Evolutionary conservation across 805 yeast genomes (phyloP), one percentile per base, ranked within the genome.

Genomic region (Starmerella gropengiesseri): DNA sequence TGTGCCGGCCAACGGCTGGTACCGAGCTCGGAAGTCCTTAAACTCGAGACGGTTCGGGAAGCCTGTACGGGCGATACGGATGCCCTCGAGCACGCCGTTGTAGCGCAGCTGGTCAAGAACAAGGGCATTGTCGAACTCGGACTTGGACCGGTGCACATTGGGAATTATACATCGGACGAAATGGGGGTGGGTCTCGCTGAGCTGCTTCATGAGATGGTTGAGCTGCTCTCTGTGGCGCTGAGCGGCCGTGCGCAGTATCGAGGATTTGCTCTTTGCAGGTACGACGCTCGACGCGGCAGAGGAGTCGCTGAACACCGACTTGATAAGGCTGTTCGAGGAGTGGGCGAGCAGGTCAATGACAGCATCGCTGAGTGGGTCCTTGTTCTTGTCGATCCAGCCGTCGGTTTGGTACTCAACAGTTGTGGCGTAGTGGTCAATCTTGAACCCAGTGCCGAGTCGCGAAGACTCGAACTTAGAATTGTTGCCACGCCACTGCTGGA

Each of bases 41-140:
- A 87, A 89, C 22, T 78, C 74, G 57, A 89, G 75, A 51, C 95
- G 74, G 61, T 91, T 91, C 5, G 99, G 99, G 60, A 81, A 91
- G 2, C 99, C 99, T 7, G 95, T 85, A 50, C 99, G 73, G 0
- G 97, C 95, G 46, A 91, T 91, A 61, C 98, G 73, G 23, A 91
- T 91, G 48, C 99, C 99, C 67, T 91, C 99, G 40, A 91, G 65
- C 13, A 91, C 99, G 72, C 99, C 99, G 57, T 91, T 91, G 57
- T 97, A 91, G 49, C 95, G 70, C 48, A 91, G 68, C 63, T 91
- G 99, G 40, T 82, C 89, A 34, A 91, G 65, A 7, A 91, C 94
- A 19, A 91, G 64, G 23, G 63, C 64, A 52, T 80, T 84, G 54
- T 84, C 85, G 55, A 91, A 81, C 29, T 68, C 65, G 32, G 73